These are phyloP conservation scores for Neurospora sp. DNA, from an alignment of 495 filamentous ascomycete species.

Conservation along the genomic window DNA sequence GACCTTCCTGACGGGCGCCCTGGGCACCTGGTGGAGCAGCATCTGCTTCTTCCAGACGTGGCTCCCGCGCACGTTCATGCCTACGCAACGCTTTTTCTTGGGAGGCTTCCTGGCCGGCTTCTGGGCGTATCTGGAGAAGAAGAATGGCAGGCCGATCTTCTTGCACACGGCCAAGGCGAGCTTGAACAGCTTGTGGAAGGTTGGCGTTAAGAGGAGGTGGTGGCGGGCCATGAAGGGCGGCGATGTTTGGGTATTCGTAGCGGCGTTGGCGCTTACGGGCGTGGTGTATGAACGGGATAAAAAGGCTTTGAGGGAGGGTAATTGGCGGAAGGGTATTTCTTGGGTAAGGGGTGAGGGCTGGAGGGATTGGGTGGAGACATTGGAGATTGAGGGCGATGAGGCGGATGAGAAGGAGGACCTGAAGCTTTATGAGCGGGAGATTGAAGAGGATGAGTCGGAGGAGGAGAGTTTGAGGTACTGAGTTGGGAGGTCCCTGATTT, in stretches of 20 bases:
- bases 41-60: constrained; percentile 77
- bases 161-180: constrained; percentile 63
- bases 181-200: constrained; percentile 79
- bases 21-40: constrained; percentile 75
- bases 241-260: constrained; percentile 72
- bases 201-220: constrained; percentile 72
- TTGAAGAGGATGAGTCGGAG: constrained; percentile 1
- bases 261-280: constrained; percentile 66
- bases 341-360: constrained; percentile 56
- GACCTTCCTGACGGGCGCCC: constrained; percentile 62
- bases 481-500: neutral
- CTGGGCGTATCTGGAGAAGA: constrained; percentile 63
- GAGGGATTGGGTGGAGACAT: constrained; percentile 34
- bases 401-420: constrained; percentile 18
- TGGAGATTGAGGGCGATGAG: constrained; percentile 22
- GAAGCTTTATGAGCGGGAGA: neutral
- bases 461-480: neutral
- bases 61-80: constrained; percentile 63
- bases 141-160: constrained; percentile 51
- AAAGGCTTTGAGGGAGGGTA: constrained; percentile 52
- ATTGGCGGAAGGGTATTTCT: constrained; percentile 61
- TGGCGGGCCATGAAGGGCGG: constrained; percentile 73
- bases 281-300: constrained; percentile 66
- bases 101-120: constrained; percentile 76
- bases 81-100: constrained; percentile 76